Evolutionary conservation across 371 early-diverging fungal species (phyloP).

Genomic region (Mortierella polycephala): DNA sequence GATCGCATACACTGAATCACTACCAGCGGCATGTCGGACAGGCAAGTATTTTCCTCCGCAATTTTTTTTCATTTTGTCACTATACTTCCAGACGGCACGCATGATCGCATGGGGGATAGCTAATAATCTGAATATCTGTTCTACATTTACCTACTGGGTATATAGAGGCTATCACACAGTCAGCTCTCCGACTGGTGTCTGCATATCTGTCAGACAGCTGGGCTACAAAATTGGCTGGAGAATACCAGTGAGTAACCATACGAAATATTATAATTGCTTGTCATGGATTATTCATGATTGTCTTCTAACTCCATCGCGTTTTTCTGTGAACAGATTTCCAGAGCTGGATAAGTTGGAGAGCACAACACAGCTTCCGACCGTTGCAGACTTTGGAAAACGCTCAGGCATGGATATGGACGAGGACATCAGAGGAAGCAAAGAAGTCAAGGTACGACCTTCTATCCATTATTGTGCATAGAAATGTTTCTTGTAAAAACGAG

Average conservation of each 20-base stretch:
- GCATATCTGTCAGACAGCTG: slow-evolving; percentile 39
- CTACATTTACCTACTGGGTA: not conserved
- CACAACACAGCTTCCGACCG: slow-evolving; percentile 26
- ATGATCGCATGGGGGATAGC: not conserved
- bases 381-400: slow-evolving; percentile 43
- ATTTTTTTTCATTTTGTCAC: not conserved
- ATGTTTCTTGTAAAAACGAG: not conserved
- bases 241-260: slow-evolving; percentile 22
- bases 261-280: not conserved
- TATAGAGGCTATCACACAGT: slow-evolving; percentile 44
- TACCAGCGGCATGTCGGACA: slow-evolving; percentile 28
- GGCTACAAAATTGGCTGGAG: slow-evolving; percentile 30
- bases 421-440: slow-evolving; percentile 24
- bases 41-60: slow-evolving; percentile 16
- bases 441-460: slow-evolving; percentile 25
- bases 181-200: slow-evolving; percentile 25
- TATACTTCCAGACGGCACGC: not conserved
- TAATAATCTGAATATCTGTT: not conserved
- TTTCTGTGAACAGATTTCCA: slow-evolving; percentile 24
- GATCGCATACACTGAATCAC: slow-evolving; percentile 44
- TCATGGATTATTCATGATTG: too few relatives aligned
- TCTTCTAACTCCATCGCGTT: not conserved
- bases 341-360: slow-evolving; percentile 45
- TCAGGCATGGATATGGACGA: slow-evolving; percentile 46
- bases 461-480: not conserved